Percentiles rank a stretch among this genome's conserved stretches.
Evolutionary conservation across 2,329 filamentous ascomycete genomes (phyloP).

Genomic region (Penicillium rolfsii): DNA sequence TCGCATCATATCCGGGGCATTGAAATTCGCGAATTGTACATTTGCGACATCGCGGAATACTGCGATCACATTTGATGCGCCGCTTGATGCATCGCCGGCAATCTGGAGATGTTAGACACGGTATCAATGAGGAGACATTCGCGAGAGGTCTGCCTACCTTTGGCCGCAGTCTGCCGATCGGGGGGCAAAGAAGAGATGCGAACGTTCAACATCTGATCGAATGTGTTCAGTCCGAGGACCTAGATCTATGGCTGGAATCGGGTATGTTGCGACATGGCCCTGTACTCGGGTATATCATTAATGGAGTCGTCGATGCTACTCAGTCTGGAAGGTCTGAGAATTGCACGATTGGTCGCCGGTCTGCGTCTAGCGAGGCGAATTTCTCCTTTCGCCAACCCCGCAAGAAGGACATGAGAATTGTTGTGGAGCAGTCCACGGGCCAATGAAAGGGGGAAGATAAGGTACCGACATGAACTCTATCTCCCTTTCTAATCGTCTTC

Average conservation of each 20-base stretch:
- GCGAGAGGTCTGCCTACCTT: slow-evolving; percentile 8
- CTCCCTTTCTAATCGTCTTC: background rate
- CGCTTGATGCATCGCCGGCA: slow-evolving; percentile 42
- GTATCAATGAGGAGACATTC: background rate
- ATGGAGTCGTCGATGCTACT: too few relatives aligned
- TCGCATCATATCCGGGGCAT: slow-evolving; percentile 40
- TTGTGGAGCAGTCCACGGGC: background rate
- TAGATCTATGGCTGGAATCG: slow-evolving; percentile 1
- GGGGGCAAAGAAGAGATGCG: slow-evolving; percentile 17
- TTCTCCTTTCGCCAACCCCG: slow-evolving; percentile 1
- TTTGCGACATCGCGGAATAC: slow-evolving; percentile 39
- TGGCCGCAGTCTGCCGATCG: slow-evolving; percentile 15
- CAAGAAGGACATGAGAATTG: background rate
- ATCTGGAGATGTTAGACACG: slow-evolving; percentile 20
- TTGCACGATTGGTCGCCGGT: background rate
- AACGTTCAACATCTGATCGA: slow-evolving; percentile 14
- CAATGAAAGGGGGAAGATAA: background rate
- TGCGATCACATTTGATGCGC: slow-evolving; percentile 43
- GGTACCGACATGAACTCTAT: background rate
- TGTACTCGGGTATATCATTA: background rate
- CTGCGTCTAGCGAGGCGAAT: background rate
- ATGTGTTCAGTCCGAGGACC: background rate
- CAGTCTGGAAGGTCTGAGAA: background rate
- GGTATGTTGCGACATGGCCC: background rate
- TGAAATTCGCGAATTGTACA: slow-evolving; percentile 38